Evolutionary conservation across 805 yeast species (phyloP).

Genomic region (Nakazawaea holstii): DNA sequence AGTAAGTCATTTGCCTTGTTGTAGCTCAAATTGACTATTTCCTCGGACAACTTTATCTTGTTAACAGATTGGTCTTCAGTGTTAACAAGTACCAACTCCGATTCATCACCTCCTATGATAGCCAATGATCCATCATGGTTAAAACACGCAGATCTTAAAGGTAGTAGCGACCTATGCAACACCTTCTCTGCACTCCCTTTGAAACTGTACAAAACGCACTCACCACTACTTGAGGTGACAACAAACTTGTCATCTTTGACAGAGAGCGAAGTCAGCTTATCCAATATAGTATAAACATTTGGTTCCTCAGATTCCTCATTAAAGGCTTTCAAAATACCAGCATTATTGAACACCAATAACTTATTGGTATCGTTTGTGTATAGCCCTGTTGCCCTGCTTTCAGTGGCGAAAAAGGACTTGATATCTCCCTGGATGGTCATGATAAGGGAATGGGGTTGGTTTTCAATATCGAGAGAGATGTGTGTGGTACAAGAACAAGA

Average conservation of each 20-base stretch:
- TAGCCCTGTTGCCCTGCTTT: slow-evolving; percentile 14
- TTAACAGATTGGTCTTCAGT: slow-evolving; percentile 26
- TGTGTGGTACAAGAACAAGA: too few relatives aligned
- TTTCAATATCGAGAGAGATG: background rate
- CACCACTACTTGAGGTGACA: slow-evolving; percentile 38
- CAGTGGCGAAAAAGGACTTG: slow-evolving; percentile 25
- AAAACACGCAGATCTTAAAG: slow-evolving; percentile 47
- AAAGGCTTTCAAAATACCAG: slow-evolving; percentile 49
- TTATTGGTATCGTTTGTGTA: background rate
- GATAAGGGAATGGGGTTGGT: background rate
- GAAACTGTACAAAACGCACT: slow-evolving; percentile 35
- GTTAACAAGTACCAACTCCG: slow-evolving; percentile 46
- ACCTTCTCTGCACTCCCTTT: slow-evolving; percentile 18
- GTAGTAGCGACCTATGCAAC: slow-evolving; percentile 38
- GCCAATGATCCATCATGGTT: slow-evolving; percentile 57
- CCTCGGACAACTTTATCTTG: slow-evolving; percentile 42
- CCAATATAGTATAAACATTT: slow-evolving; percentile 45
- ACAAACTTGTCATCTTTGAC: slow-evolving; percentile 17
- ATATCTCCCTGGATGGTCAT: slow-evolving; percentile 22
- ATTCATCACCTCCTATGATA: slow-evolving; percentile 64
- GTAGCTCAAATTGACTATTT: slow-evolving; percentile 50
- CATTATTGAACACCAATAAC: slow-evolving; percentile 46
- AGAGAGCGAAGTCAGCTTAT: slow-evolving; percentile 34
- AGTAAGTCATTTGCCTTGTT: slow-evolving; percentile 51
- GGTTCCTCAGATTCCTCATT: slow-evolving; percentile 46